Evolutionary conservation across 495 filamentous ascomycete species (phyloP).

Genomic region (Penicillium silybi): DNA sequence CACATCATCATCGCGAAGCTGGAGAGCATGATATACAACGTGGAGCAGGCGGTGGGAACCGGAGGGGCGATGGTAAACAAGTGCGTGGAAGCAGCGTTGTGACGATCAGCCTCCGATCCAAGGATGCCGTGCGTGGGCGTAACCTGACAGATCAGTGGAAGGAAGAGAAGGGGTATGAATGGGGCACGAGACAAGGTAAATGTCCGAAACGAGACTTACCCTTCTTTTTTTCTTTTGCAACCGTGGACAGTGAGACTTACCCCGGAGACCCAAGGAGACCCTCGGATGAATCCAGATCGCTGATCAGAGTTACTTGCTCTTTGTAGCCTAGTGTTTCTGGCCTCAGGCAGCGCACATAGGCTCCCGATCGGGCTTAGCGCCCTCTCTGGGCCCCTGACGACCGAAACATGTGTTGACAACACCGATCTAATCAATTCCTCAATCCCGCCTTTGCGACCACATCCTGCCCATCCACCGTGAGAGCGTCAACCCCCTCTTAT

Average conservation of each 20-base stretch:
- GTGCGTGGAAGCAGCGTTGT: slow-evolving; percentile 44
- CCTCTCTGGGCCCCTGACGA: slow-evolving; percentile 25
- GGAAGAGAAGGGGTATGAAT: neutral
- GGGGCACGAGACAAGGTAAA: neutral
- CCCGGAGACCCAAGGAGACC: slow-evolving; percentile 14
- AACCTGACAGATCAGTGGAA: slow-evolving; percentile 13
- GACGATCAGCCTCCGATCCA: slow-evolving; percentile 17
- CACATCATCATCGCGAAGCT: slow-evolving; percentile 16
- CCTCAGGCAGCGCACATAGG: neutral
- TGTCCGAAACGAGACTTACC: too few relatives aligned
- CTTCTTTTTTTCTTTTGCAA: neutral
- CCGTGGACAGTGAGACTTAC: neutral
- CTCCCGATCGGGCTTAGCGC: slow-evolving; percentile 19
- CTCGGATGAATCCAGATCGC: slow-evolving; percentile 21
- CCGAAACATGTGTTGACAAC: slow-evolving; percentile 22
- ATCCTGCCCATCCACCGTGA: slow-evolving; percentile 19
- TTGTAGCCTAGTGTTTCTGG: neutral
- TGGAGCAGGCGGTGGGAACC: slow-evolving; percentile 5
- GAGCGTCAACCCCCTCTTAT: slow-evolving; percentile 1
- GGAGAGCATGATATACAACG: neutral
- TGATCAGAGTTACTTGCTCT: slow-evolving; percentile 9
- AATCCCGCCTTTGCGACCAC: slow-evolving; percentile 18
- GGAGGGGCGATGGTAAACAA: slow-evolving; percentile 21
- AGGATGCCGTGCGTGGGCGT: slow-evolving; percentile 41
- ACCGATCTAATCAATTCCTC: slow-evolving; percentile 28